A percentile compares a stretch with the other conserved stretches of the same genome.
Conservation (phyloP, 352 stramenopile genomes). For the Pythium coloratum region DNA sequence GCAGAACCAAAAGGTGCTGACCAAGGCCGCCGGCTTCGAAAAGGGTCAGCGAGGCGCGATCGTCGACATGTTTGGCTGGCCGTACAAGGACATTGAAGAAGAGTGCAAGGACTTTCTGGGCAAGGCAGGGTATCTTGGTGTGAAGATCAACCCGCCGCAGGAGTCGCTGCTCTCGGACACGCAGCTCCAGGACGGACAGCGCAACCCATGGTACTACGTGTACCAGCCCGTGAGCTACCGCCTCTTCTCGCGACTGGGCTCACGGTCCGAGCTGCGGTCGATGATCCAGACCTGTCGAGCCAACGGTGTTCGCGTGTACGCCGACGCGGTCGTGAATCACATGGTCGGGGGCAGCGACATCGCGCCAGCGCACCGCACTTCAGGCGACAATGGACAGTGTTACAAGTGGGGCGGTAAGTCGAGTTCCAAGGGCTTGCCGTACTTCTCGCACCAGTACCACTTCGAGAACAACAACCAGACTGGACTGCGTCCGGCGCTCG, state of each 20-base stretch:
- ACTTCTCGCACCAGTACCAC: conserved; percentile 37
- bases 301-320: conserved; percentile 56
- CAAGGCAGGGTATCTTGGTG: conserved; percentile 63
- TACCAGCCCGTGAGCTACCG: conserved; percentile 69
- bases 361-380: conserved; percentile 21
- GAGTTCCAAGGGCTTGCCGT: conserved; percentile 22
- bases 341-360: conserved; percentile 34
- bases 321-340: conserved; percentile 31
- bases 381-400: conserved; percentile 15
- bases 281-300: conserved; percentile 69
- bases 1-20: conserved; percentile 40
- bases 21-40: conserved; percentile 38
- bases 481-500: conserved; percentile 39
- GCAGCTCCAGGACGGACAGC: conserved; percentile 36
- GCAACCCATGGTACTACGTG: conserved; percentile 69
- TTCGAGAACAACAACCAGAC: conserved; percentile 50
- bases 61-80: conserved; percentile 68
- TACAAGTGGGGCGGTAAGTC: conserved; percentile 24
- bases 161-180: conserved; percentile 49
- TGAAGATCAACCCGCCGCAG: conserved; percentile 68
- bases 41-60: conserved; percentile 56
- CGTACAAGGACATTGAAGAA: conserved; percentile 55
- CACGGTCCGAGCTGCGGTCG: conserved; percentile 41
- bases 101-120: conserved; percentile 60
- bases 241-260: conserved; percentile 51